phyloP scores from a whole-genome alignment of 2,329 filamentous ascomycete genomes.

The Apiospora marii region DNA sequence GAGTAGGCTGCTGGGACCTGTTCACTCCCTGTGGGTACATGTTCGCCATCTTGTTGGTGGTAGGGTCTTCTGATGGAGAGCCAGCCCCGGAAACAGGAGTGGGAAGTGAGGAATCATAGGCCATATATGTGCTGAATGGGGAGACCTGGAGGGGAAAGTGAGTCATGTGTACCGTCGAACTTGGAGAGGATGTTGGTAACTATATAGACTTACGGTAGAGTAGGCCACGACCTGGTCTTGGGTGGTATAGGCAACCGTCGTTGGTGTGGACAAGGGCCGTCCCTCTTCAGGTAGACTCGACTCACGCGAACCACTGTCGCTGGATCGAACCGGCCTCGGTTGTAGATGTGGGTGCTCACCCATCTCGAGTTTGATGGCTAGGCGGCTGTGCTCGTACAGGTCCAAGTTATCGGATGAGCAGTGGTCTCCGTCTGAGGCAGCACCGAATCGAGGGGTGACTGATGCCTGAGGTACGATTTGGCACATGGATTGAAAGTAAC shows the following conservation, averaged over 20 bases:
- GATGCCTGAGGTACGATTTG: neutral
- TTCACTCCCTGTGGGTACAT: constrained; percentile 49
- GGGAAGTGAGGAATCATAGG: constrained; percentile 41
- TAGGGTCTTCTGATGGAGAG: constrained; percentile 55
- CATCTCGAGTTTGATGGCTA: constrained; percentile 31
- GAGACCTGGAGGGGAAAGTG: constrained; percentile 38
- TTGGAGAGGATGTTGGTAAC: neutral
- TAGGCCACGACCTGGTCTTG: constrained; percentile 39
- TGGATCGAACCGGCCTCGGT: constrained; percentile 34
- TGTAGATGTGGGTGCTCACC: constrained; percentile 37
- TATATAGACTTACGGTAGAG: constrained; percentile 37
- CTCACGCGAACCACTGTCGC: constrained; percentile 34
- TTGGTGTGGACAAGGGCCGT: constrained; percentile 34
- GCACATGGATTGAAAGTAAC: constrained; percentile 12
- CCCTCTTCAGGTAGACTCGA: constrained; percentile 33
- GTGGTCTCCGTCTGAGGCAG: constrained; percentile 3
- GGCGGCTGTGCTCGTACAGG: neutral
- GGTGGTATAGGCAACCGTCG: constrained; percentile 36
- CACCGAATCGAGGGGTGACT: neutral
- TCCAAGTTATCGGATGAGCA: neutral
- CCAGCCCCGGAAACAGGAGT: constrained; percentile 60
- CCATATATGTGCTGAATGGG: constrained; percentile 39
- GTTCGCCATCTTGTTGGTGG: constrained; percentile 47
- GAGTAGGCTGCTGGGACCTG: constrained; percentile 54
- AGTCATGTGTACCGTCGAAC: neutral